Percentiles rank a stretch among this genome's conserved stretches.
Evolutionary conservation across 1,139 yeast genomes (phyloP).

Genomic region (Hanseniaspora sp.): DNA sequence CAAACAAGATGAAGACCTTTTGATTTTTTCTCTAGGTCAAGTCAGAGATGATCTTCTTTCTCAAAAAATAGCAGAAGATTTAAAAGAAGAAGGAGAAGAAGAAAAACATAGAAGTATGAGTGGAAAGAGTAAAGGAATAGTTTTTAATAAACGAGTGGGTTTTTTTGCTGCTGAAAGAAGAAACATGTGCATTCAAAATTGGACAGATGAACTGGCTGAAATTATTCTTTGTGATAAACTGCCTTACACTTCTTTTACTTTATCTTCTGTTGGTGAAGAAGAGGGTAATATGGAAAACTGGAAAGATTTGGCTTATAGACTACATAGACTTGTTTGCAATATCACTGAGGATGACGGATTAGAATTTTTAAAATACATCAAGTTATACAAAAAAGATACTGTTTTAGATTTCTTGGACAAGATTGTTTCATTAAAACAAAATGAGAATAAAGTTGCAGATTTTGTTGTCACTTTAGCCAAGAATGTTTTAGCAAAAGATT

Average conservation of each 20-base stretch:
- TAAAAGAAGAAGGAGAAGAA: neutral
- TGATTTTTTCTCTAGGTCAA: neutral
- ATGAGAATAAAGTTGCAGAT: neutral
- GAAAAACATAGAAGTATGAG: neutral
- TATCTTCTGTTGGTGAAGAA: neutral
- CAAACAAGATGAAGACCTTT: slow-evolving; percentile 1
- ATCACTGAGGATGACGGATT: neutral
- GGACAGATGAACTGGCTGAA: neutral
- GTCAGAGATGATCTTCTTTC: slow-evolving; percentile 2
- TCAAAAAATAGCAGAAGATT: neutral
- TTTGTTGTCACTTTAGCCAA: neutral
- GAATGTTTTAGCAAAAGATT: neutral
- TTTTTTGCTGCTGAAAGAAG: neutral
- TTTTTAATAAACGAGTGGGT: no score
- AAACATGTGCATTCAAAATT: neutral
- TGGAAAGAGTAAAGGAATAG: neutral
- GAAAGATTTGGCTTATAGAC: neutral
- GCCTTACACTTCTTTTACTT: neutral
- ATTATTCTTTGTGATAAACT: neutral
- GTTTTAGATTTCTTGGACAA: neutral
- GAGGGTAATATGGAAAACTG: neutral
- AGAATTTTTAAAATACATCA: neutral
- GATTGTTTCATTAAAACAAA: neutral
- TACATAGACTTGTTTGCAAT: neutral
- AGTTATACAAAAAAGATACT: neutral